Conservation (phyloP, 176 grass and related monocot genomes). For the Rhynchospora tenuis region DNA sequence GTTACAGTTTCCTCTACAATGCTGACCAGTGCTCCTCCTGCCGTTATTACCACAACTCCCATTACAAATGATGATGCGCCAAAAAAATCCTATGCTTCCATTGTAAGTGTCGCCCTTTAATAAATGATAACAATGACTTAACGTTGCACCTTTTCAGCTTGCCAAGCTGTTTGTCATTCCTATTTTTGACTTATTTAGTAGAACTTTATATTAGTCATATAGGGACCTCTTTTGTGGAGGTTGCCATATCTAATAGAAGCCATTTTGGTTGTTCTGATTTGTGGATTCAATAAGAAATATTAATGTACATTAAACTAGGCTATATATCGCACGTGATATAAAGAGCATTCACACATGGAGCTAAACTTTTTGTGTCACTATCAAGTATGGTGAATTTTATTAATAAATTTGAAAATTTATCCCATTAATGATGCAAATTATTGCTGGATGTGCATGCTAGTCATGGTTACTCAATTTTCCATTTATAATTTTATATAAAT, state of each 20-base stretch:
- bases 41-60: constrained; percentile 2
- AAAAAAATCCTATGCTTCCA: constrained; percentile 87
- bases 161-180: background rate
- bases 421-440: background rate
- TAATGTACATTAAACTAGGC: background rate
- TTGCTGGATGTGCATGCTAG: background rate
- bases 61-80: constrained; percentile 43
- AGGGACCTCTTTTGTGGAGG: background rate
- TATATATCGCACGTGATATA: background rate
- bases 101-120: constrained; percentile 45
- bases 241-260: background rate
- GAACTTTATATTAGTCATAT: background rate
- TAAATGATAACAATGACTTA: background rate
- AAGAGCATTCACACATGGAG: background rate
- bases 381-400: background rate
- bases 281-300: background rate
- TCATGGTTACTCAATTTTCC: background rate
- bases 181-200: background rate
- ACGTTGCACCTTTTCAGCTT: background rate
- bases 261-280: background rate
- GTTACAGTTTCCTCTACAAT: constrained; percentile 9
- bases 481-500: background rate
- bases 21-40: background rate
- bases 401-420: background rate
- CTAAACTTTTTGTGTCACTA: background rate